These are phyloP conservation scores for Flaveria sonorensis DNA, from an alignment of 129 eudicot genomes.

Conservation along the genomic window DNA sequence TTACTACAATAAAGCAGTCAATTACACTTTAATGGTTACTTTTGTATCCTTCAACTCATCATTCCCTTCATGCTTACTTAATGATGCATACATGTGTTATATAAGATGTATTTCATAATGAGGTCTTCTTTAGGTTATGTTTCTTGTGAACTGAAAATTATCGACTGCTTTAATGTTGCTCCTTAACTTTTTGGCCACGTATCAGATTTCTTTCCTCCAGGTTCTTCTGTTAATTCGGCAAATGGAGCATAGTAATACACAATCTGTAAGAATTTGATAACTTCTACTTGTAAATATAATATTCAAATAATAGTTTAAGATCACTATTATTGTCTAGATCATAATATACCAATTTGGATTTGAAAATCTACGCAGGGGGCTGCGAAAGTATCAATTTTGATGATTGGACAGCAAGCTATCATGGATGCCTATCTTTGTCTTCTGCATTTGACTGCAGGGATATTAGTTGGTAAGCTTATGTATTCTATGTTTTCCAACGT, in stretches of 20 bases:
- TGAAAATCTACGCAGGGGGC: conserved; percentile 62
- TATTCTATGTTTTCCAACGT: conserved; percentile 1
- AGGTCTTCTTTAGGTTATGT: background rate
- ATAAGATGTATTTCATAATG: background rate
- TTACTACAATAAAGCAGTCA: conserved; percentile 95
- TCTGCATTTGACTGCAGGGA: conserved; percentile 95
- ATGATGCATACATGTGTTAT: background rate
- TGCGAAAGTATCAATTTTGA: conserved; percentile 90
- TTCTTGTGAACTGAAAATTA: background rate
- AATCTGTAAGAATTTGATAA: conserved; percentile 64
- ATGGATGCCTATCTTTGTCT: conserved; percentile 99
- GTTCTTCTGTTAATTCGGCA: conserved; percentile 93
- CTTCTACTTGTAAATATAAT: background rate
- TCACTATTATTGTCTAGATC: conserved; percentile 3
- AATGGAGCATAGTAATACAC: conserved; percentile 99
- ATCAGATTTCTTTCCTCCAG: conserved; percentile 87
- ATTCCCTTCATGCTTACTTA: background rate
- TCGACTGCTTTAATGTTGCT: conserved; percentile 29
- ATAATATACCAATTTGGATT: conserved; percentile 7
- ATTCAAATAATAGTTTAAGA: background rate
- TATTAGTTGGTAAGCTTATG: conserved; percentile 72
- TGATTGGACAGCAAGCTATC: conserved; percentile 97
- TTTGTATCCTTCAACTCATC: conserved; percentile 76
- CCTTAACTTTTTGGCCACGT: conserved; percentile 41
- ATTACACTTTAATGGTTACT: conserved; percentile 98